Conservation (phyloP, 768 basidiomycete species). For the Lentinus tigrinus region DNA sequence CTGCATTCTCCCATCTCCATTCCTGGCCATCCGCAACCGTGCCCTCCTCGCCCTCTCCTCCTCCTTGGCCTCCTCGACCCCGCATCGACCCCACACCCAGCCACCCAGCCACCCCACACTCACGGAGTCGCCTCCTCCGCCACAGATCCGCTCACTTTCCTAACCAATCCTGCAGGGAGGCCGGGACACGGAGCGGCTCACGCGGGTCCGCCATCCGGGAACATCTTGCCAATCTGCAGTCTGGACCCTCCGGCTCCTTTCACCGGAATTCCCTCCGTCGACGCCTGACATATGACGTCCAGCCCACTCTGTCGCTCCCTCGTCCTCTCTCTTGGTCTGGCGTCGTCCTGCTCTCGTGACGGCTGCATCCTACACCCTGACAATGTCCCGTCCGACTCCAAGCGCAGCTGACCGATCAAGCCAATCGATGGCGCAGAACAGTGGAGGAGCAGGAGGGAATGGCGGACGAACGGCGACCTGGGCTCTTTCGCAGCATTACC, state of each 20-base stretch:
- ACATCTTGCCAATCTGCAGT: slow-evolving; percentile 2
- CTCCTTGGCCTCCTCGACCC: background rate
- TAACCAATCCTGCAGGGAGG: background rate
- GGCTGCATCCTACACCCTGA: too few species aligned
- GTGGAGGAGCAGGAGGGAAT: too few species aligned
- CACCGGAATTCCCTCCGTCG: slow-evolving; percentile 9
- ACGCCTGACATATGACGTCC: slow-evolving; percentile 13
- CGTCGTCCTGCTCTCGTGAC: too few species aligned
- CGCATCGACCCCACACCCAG: background rate
- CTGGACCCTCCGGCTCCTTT: slow-evolving; percentile 8
- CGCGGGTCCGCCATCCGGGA: slow-evolving; percentile 5
- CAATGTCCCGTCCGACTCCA: too few species aligned
- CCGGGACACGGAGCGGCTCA: slow-evolving; percentile 6
- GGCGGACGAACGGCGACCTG: too few species aligned
- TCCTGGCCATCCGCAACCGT: too few species aligned
- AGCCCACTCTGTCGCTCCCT: slow-evolving; percentile 3
- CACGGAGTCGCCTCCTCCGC: background rate
- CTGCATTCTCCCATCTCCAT: too few species aligned
- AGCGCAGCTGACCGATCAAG: too few species aligned
- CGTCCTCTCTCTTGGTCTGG: too few species aligned
- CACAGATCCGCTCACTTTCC: slow-evolving; percentile 6
- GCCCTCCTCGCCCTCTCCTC: too few species aligned
- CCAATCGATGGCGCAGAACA: too few species aligned
- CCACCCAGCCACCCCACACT: background rate
- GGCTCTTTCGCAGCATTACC: too few species aligned